These are phyloP conservation scores for Trichoderma orchidacearum DNA, from an alignment of 495 filamentous ascomycete species.

Conservation along the genomic window DNA sequence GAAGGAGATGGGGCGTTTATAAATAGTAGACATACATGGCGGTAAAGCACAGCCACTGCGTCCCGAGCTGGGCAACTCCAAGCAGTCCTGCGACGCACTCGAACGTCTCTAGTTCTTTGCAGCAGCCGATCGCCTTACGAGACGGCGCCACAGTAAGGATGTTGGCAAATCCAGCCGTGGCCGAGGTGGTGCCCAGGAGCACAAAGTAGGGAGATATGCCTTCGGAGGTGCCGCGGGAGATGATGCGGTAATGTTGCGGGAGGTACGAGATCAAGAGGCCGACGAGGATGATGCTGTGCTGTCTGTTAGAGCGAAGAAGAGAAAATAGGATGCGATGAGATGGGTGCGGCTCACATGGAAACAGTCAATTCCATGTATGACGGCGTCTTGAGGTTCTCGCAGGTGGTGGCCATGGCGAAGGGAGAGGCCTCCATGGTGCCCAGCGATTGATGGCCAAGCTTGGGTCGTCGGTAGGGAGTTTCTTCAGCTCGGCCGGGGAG, in stretches of 20 bases:
- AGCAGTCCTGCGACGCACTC: slow-evolving; percentile 75
- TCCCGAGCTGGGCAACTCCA: slow-evolving; percentile 77
- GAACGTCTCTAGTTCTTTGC: slow-evolving; percentile 61
- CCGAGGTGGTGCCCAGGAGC: slow-evolving; percentile 78
- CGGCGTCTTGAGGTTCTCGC: slow-evolving; percentile 36
- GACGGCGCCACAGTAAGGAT: slow-evolving; percentile 74
- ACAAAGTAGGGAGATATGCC: slow-evolving; percentile 92
- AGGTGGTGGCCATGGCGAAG: slow-evolving; percentile 7
- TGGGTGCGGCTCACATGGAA: slow-evolving; percentile 36
- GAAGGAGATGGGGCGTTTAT: too few relatives aligned
- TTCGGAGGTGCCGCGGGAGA: slow-evolving; percentile 73
- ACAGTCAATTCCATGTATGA: slow-evolving; percentile 47
- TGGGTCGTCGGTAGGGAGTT: background rate
- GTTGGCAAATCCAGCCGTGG: slow-evolving; percentile 78
- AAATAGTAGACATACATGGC: slow-evolving; percentile 54
- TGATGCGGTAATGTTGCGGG: slow-evolving; percentile 88
- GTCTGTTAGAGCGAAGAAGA: background rate
- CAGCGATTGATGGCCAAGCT: background rate
- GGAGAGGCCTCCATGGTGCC: background rate
- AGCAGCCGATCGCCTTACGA: slow-evolving; percentile 69
- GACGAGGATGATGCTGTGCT: slow-evolving; percentile 63
- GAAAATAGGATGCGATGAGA: background rate
- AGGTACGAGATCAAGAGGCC: slow-evolving; percentile 91
- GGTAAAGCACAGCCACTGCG: slow-evolving; percentile 84
- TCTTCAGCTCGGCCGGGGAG: background rate